Evolutionary conservation across 768 basidiomycete species (phyloP), one percentile per base, ranked within the genome.

Genomic region (Russula vinacea): DNA sequence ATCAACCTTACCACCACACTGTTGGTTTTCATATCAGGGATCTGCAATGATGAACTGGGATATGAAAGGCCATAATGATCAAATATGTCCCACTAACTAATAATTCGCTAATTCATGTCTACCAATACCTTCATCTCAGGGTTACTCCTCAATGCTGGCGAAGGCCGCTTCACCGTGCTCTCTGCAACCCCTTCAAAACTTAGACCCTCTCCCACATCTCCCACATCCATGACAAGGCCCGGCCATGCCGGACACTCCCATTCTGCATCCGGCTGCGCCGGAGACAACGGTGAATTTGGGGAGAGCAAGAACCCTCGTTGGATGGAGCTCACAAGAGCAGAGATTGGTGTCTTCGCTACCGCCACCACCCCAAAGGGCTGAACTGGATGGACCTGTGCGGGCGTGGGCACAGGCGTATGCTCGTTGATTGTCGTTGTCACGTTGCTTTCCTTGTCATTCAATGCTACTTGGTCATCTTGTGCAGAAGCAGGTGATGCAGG

Each of bases 261-360:
- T 40, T 61, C 61, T 22, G 37, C 53, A 64, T 84, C 82, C 35
- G 78, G 76, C 60, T 81, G 76, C 29, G 83, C 81, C 19, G 85
- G 85, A 2, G 86, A 85, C 42, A 87, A 76, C 2, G 85, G 84
- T 1, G 82, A 79, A n/a, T 77, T 78, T 17, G 86, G 87, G 4
- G 86, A 84, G 67, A 83, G 80, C n/a, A 85, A 72, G 72, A 89
- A 89, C 37, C 87, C 88, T 17, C 79, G 81, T 67, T 89, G 81
- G 60, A 89, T 89, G 3, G 86, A 71, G 55, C 70, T 69, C 26
- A 76, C 70, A 35, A 89, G 79, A 10, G 82, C 77, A 8, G 88
- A 87, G 54, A 89, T 89, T 2, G 88, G 88, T 35, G 88, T 89
- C 65, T 75, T 59, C 35, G 44, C 45, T 10, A 58, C 37, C 29